Base-by-base conservation (phyloP, 192 early-diverging fungal genomes). In the Paraglomus occultum region DNA sequence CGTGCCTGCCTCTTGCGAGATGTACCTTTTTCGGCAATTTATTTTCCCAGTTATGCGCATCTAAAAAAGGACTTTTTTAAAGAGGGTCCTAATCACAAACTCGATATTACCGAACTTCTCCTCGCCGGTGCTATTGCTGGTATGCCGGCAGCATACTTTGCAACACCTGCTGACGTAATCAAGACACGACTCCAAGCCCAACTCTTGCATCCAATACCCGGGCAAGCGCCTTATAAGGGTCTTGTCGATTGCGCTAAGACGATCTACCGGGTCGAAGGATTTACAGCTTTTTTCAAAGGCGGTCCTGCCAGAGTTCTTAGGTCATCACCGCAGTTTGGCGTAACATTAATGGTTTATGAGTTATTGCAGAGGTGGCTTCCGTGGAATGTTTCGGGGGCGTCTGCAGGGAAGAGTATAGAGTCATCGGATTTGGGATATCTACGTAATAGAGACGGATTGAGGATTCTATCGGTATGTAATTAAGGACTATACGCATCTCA, bases 31-130 rank as follows among this genome's bases (percentile, higher is more conserved):
- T 95, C 94, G 50, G 94, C 90, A 63, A 98, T 98, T 54, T 98
- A 95, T 79, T 98, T 98, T 86, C 91, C 96, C 20, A 88, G 88
- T 44, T 98, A 98, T 80, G 93, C 96, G n/a, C 96, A 98, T 71
- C 74, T 98, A 71, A 98, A 98, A 78, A 94, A 89, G 75, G 89
- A 93, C 63, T 8, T 98, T 4, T 98, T 98, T 81, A 78, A 83
- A 59, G 96, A 98, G 76, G 88, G 89, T 11, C 81, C 83, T 22
- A 80, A 90, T 18, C 90, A 94, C 72, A 89, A 88, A 62, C 70
- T 92, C 18, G 76, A 83, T 44, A 84, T 86, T 6, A 43, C 71
- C 10, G 84, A 93, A 74, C 78, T 98, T 1, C 83, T 98, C 48
- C 82, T 90, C 18, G 83, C 96, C 39, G 96, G 96, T 79, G 94